phyloP scores from a whole-genome alignment of 1,139 yeast species.

The Kurtzmaniella quercitrusa region DNA sequence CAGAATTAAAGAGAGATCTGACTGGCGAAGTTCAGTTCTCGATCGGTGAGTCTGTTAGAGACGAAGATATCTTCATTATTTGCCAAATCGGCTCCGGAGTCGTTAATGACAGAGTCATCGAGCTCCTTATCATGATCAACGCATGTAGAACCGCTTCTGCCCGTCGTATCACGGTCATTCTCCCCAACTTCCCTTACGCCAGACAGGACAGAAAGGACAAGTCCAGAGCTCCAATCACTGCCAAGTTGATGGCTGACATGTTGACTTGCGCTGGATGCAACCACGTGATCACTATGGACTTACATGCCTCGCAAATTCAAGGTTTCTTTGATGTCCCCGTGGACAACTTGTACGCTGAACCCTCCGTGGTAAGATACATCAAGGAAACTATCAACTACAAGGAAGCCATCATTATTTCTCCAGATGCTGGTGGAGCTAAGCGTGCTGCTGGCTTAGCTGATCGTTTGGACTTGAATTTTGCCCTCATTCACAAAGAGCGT shows the following conservation, averaged over 20 bases:
- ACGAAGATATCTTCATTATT: conserved; percentile 70
- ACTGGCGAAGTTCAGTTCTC: conserved; percentile 71
- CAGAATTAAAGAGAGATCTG: conserved; percentile 66
- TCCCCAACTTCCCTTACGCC: conserved; percentile 80
- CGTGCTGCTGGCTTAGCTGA: conserved; percentile 80
- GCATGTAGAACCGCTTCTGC: conserved; percentile 81
- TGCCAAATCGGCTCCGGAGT: conserved; percentile 68
- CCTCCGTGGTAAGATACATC: conserved; percentile 67
- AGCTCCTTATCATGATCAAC: conserved; percentile 64
- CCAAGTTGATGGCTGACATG: conserved; percentile 72
- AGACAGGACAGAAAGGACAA: conserved; percentile 82
- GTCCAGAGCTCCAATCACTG: conserved; percentile 78
- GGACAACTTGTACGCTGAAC: conserved; percentile 79
- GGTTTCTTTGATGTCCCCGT: conserved; percentile 82
- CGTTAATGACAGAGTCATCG: conserved; percentile 69
- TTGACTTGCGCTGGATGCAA: conserved; percentile 77
- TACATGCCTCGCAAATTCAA: conserved; percentile 82
- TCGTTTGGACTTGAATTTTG: conserved; percentile 70
- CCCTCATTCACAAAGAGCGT: conserved; percentile 78
- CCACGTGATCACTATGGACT: conserved; percentile 79
- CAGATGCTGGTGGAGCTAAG: conserved; percentile 87
- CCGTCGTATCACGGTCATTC: conserved; percentile 71
- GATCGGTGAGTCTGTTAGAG: conserved; percentile 73
- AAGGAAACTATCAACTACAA: conserved; percentile 45
- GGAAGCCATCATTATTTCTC: conserved; percentile 65